Evolutionary conservation across 106 monocot genomes (phyloP), one percentile per base, ranked within the genome.

Genomic region (Dendrobium chrysotoxum): DNA sequence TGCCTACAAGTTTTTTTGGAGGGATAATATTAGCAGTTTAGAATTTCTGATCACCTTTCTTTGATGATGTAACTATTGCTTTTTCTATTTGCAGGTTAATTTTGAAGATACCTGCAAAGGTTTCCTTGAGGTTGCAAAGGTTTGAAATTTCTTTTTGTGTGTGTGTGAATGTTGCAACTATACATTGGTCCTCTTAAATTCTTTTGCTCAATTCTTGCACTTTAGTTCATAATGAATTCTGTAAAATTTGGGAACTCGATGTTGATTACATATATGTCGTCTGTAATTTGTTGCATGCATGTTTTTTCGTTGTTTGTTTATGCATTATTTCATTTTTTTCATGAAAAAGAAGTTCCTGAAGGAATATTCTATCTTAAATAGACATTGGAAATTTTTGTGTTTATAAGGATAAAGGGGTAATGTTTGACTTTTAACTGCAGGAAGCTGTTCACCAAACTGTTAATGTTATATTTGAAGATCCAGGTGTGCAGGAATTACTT

Each of bases 31-130:
- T 31, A 15, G 70, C 3, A 35, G 28, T 16, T 18, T 70, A 31
- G 4, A 28, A 15, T 23, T 40, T n/a, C 74, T 40, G 11, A 21
- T 17, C 16, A 2, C 40, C n/a, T 18, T 4, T 65, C 11, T 50
- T 50, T 15, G 23, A 7, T 75, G 40, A 35, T 50, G 30, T n/a
- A 38, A 78, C 6, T 73, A 3, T 81, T 82, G 13, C 6, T 20
- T 5, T 75, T 45, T 30, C 12, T 46, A 35, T 72, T 87, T 81
- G 39, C 87, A 99, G 99, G 91, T 99, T 82, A 99, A 99, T 79
- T 99, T 99, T 89, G 99, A 99, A 86, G 99, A 99, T 80, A 93
- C 99, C 65, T 99, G 99, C 84, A 99, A 99, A 93, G 95, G 95
- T 72, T 99, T 99, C 80, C 95, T 95, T 85, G 99, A 99, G 80